Base-by-base conservation (phyloP, 164 flowering plant species). In the Buxus sempervirens region DNA sequence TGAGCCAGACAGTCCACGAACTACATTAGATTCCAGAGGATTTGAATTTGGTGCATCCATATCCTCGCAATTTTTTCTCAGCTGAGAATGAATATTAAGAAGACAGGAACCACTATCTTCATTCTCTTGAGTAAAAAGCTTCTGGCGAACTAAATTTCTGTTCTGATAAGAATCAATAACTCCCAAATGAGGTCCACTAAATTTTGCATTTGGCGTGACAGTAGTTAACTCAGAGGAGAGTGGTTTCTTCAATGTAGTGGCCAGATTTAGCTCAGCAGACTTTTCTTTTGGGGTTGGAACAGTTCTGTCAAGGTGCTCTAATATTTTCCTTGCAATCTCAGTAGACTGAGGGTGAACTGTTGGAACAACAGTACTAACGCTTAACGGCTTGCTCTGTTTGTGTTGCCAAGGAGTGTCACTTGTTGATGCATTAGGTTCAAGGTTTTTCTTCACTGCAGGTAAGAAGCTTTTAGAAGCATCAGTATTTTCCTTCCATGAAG, bases 241-340 rank as follows among this genome's bases (percentile, higher is more conserved):
- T 9, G 84, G 19, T 67, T 75, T 81, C 72, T 77, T 81, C 85
- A 83, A 75, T 51, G 77, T 63, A 75, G 73, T 80, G 25, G 86
- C 92, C 61, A 82, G 66, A 82, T 76, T 80, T 28, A 90, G 63
- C 78, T 95, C 99, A 38, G 75, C 84, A 21, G 77, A 67, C 75
- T 86, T 89, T 22, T 85, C 86, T 70, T 82, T 82, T 20, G 89
- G 90, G 19, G 95, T 83, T 12, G 86, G 82, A 22, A 71, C 60
- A 64, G 76, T 79, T 79, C 94, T 80, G 58, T 85, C 91, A 71
- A 95, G 84, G 74, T 87, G 94, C 71, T 92, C 97, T 73, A 89
- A 66, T 68, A 92, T 92, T 76, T 77, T 83, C 76, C 80, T 77
- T 26, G 91, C 93, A 64, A 85, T 73, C 77, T 72, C 80, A 81